A percentile compares a stretch with the other conserved stretches of the same genome.
These are phyloP conservation scores for Scedosporium boydii DNA, from an alignment of 2,329 filamentous ascomycete genomes.

Conservation along the genomic window DNA sequence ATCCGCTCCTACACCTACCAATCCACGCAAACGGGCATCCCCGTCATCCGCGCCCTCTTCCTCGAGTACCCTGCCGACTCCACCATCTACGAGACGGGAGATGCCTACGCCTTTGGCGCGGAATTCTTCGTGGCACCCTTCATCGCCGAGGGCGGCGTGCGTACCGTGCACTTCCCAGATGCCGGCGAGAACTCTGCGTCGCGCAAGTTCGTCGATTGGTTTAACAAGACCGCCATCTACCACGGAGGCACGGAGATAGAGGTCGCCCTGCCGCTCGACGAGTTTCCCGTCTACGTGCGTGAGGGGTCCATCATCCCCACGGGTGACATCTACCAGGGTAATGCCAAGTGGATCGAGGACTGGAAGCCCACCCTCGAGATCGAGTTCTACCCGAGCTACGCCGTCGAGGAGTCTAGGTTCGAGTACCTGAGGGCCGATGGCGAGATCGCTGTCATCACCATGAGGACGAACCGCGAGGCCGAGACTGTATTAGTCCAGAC, in stretches of 20 bases:
- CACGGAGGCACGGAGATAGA: neutral
- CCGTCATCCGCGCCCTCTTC: constrained; percentile 1
- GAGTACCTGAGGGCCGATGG: neutral
- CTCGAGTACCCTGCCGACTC: neutral
- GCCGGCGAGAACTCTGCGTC: neutral
- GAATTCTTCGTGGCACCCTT: neutral
- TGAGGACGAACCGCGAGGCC: neutral
- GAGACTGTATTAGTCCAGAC: neutral
- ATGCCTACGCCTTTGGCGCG: neutral
- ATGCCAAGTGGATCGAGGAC: neutral
- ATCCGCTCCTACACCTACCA: constrained; percentile 1
- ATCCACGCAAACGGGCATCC: neutral
- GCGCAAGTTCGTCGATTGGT: neutral
- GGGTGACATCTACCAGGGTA: neutral
- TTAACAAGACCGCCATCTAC: neutral
- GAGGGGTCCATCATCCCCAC: neutral
- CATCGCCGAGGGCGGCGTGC: neutral
- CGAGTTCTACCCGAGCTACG: neutral
- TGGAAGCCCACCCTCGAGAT: neutral
- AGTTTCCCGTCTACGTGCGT: neutral
- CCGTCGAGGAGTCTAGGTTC: neutral
- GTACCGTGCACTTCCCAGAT: neutral
- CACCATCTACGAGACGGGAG: neutral
- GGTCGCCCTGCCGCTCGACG: neutral
- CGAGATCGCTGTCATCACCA: neutral